Base-by-base conservation (phyloP, 148 eudicot species). In the Cornus kousa region DNA sequence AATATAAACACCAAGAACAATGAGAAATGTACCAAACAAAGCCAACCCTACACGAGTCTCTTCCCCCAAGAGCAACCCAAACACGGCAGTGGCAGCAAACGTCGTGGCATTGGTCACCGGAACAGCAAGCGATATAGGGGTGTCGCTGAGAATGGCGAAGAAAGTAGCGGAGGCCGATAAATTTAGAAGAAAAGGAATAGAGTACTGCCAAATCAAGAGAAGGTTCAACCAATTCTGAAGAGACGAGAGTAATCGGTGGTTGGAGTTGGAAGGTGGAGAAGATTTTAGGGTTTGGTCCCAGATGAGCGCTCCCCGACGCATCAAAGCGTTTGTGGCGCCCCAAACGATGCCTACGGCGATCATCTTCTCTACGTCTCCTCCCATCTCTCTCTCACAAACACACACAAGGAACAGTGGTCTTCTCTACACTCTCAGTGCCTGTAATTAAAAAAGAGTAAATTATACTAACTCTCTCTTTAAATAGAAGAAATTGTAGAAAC, bases 251-350 rank as follows among this genome's bases (percentile, higher is more conserved):
- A 85, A 39, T 35, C 40, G 74, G 77, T 74, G 19, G 16, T 67
- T 83, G 79, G 83, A 55, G 23, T 39, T 74, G 86, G 71, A 80
- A 43, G 82, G 85, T 2, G 84, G 69, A 10, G 79, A 57, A 12
- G 88, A 82, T 68, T 84, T 83, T 75, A 80, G 82, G 12, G 87
- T 73, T 77, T 87, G 48, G 70, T 91, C 96, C 89, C 91, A 90
- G 39, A 87, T 87, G 69, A 91, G 57, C 9, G 96, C 90, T 62
- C 96, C 98, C 35, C 83, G 87, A 71, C 86, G 81, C 92, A 93
- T 91, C 0, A 93, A 65, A 28, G 96, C 97, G 78, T 93, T 93
- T 78, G 98, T 93, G 20, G 92, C 84, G 2, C 98, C 98, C 98
- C 96, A 93, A 70, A 93, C 84, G 13, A 93, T 86, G 65, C 98